Evolutionary conservation across 1,284 basidiomycete genomes (phyloP).

Genomic region (Stereum hirsutum): DNA sequence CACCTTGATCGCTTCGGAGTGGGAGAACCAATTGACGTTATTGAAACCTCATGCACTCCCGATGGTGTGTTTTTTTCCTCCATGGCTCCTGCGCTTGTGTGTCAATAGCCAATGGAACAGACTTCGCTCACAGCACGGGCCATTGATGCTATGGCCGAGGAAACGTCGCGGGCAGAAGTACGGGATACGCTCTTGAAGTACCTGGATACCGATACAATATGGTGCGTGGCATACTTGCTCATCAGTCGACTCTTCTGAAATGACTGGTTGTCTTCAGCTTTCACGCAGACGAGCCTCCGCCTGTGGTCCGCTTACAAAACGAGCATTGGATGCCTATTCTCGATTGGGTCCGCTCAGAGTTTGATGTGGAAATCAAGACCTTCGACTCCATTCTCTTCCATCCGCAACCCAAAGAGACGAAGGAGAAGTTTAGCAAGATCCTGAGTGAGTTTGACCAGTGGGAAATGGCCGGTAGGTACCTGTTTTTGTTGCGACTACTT

Average conservation of each 20-base stretch:
- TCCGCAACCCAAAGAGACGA: conserved; percentile 61
- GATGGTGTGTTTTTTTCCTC: conserved; percentile 49
- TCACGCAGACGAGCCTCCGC: conserved; percentile 69
- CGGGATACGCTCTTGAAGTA: conserved; percentile 75
- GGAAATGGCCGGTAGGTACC: conserved; percentile 77
- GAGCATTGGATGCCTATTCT: conserved; percentile 88
- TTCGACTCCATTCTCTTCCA: conserved; percentile 63
- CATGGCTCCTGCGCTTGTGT: too few species aligned
- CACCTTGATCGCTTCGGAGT: conserved; percentile 86
- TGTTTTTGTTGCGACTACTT: neutral
- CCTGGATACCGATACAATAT: conserved; percentile 93
- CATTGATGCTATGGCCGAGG: conserved; percentile 70
- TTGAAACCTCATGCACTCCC: conserved; percentile 90
- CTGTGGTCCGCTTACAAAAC: conserved; percentile 76
- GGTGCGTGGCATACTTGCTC: conserved; percentile 37
- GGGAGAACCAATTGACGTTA: conserved; percentile 86
- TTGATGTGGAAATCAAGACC: conserved; percentile 56
- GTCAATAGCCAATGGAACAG: conserved; percentile 28
- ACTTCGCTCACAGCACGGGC: conserved; percentile 87
- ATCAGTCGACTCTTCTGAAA: neutral
- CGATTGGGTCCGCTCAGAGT: conserved; percentile 66
- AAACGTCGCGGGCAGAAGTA: conserved; percentile 53
- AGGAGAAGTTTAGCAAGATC: conserved; percentile 46
- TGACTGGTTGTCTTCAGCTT: conserved; percentile 67
- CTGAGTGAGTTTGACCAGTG: conserved; percentile 66